Conservation (phyloP, 495 filamentous ascomycete genomes). For the Lichina pygmaea region DNA sequence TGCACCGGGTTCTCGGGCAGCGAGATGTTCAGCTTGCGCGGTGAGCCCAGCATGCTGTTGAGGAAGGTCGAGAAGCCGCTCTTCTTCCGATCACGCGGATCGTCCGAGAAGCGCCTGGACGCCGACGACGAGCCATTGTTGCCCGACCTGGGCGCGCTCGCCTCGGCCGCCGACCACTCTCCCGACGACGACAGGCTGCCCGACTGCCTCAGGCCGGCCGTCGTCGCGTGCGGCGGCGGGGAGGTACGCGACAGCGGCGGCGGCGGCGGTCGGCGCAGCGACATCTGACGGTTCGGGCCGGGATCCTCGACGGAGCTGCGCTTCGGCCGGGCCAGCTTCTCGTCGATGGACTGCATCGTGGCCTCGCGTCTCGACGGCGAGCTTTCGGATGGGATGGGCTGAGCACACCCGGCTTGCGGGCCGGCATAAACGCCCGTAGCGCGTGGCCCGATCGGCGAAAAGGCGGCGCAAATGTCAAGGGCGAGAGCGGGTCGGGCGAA, state of each 20-base stretch:
- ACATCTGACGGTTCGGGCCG: neutral
- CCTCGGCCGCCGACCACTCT: constrained; percentile 20
- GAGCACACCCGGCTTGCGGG: too few relatives aligned
- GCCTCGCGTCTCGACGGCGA: neutral
- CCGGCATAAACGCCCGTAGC: too few relatives aligned
- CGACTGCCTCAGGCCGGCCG: constrained; percentile 44
- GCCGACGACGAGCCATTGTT: constrained; percentile 22
- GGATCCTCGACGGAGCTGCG: neutral
- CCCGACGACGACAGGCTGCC: constrained; percentile 41
- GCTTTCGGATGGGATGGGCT: too few relatives aligned
- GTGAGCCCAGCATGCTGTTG: constrained; percentile 75
- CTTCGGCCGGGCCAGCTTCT: neutral
- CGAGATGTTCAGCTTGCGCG: constrained; percentile 75
- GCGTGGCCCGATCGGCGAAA: too few relatives aligned
- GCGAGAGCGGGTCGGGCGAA: too few relatives aligned
- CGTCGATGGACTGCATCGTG: neutral
- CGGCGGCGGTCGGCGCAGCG: neutral
- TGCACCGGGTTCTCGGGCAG: constrained; percentile 92
- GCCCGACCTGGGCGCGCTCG: constrained; percentile 10
- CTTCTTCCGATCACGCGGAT: constrained; percentile 44
- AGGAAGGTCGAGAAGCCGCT: constrained; percentile 91
- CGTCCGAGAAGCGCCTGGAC: constrained; percentile 61
- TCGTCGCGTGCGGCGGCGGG: neutral
- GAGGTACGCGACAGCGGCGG: neutral
- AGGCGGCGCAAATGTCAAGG: too few relatives aligned